Conservation (phyloP, 768 basidiomycete species). For the Leucocoprinus sp. region DNA sequence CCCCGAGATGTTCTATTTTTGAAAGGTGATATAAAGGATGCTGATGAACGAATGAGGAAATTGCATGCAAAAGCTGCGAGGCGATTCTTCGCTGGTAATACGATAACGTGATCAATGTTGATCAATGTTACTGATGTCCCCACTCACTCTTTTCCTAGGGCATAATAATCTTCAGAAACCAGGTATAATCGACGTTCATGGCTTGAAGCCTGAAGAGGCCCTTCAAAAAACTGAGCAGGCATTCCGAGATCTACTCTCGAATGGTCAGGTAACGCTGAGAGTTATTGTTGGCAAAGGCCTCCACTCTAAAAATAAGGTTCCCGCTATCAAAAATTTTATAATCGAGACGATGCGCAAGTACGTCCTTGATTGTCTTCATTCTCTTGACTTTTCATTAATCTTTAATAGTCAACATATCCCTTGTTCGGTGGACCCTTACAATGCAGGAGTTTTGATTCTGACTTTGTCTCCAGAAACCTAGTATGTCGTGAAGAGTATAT, state of each 20-base stretch:
- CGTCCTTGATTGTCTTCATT: conserved; percentile 5
- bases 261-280: conserved; percentile 25
- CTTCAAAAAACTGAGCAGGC: conserved; percentile 35
- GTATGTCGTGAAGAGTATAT: no score
- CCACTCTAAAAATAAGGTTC: conserved; percentile 62
- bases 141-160: neutral
- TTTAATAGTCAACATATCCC: conserved; percentile 59
- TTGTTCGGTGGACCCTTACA: conserved; percentile 64
- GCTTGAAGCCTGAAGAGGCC: conserved; percentile 39
- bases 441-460: conserved; percentile 66
- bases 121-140: neutral
- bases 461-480: conserved; percentile 22
- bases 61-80: conserved; percentile 39
- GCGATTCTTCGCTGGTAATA: conserved; percentile 35
- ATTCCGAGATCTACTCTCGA: conserved; percentile 28
- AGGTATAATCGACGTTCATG: conserved; percentile 40
- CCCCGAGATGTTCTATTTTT: conserved; percentile 32
- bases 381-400: conserved; percentile 1
- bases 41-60: conserved; percentile 25
- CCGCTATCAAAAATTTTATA: conserved; percentile 79
- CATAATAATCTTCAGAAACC: conserved; percentile 26
- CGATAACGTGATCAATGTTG: neutral
- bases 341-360: conserved; percentile 68
- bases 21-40: conserved; percentile 28
- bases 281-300: conserved; percentile 71